Percentiles rank a stretch among this genome's conserved stretches.
These are phyloP conservation scores for Tolypocladium amazonense DNA, from an alignment of 2,329 filamentous ascomycete species.

Conservation along the genomic window DNA sequence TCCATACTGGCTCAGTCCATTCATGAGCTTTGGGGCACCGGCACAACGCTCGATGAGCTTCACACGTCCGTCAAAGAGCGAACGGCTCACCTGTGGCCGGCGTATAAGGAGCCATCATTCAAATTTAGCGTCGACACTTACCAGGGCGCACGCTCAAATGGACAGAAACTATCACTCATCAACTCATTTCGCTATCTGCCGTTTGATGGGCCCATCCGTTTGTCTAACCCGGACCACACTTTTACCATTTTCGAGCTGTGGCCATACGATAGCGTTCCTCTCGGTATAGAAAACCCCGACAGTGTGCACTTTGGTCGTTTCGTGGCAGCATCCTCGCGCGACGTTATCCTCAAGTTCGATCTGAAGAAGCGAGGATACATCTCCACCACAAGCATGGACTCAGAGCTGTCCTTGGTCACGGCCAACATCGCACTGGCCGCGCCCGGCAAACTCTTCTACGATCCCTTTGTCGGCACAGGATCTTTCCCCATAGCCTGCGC, in stretches of 20 bases:
- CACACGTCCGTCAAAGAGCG: conserved; percentile 51
- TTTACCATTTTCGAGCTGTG: conserved; percentile 83
- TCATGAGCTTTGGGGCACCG: conserved; percentile 81
- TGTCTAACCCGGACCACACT: conserved; percentile 62
- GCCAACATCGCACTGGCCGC: conserved; percentile 80
- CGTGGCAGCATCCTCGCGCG: conserved; percentile 55
- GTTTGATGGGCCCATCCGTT: conserved; percentile 67
- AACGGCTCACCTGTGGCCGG: conserved; percentile 54
- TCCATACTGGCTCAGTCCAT: conserved; percentile 76
- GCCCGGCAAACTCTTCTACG: conserved; percentile 80
- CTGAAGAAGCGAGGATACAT: conserved; percentile 93
- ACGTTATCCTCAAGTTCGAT: conserved; percentile 64
- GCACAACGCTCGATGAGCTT: conserved; percentile 53
- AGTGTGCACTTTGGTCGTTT: conserved; percentile 61
- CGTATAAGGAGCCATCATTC: conserved; percentile 59
- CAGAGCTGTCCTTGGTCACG: conserved; percentile 81
- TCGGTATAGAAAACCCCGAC: conserved; percentile 42
- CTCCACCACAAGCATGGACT: conserved; percentile 94
- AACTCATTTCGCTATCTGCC: conserved; percentile 70
- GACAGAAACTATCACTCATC: conserved; percentile 63
- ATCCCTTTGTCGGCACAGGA: conserved; percentile 92
- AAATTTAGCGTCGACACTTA: conserved; percentile 80
- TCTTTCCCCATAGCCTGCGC: conserved; percentile 86
- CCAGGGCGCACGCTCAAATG: conserved; percentile 56
- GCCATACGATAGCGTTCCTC: conserved; percentile 40